Evolutionary conservation across 257 asterid species (phyloP).

Genomic region (Solanum clarkiae): DNA sequence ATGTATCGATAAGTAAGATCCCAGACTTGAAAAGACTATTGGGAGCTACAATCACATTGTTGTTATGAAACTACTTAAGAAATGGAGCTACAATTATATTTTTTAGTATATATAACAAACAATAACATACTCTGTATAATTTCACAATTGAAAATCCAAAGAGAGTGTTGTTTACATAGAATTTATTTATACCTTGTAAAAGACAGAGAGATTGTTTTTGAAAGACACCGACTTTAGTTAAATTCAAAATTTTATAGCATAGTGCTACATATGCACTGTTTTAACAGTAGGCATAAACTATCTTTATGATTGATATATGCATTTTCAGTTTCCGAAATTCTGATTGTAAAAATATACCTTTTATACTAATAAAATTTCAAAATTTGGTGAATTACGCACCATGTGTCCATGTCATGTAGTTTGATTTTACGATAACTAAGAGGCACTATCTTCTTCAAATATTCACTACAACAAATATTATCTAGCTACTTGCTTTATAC

Average conservation of each 20-base stretch:
- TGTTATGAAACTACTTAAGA: neutral
- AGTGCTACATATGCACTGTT: neutral
- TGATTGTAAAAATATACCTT: neutral
- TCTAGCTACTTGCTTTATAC: neutral
- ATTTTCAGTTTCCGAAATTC: neutral
- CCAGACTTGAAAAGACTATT: neutral
- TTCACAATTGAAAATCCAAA: too few relatives aligned
- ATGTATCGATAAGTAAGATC: neutral
- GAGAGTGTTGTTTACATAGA: rapidly evolving
- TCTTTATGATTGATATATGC: neutral
- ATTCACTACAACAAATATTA: neutral
- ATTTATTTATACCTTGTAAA: rapidly evolving
- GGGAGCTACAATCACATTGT: neutral
- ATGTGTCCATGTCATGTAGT: neutral
- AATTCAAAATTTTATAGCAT: neutral
- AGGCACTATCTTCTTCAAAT: neutral
- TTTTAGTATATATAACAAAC: neutral
- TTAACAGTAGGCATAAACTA: neutral
- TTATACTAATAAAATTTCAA: neutral
- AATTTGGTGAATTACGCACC: neutral
- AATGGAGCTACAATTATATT: neutral
- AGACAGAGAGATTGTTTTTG: too few relatives aligned
- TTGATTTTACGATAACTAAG: neutral
- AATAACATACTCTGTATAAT: neutral
- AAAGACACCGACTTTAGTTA: rapidly evolving